These are phyloP conservation scores for Neospermospora avenae DNA, from an alignment of 2,329 filamentous ascomycete genomes.

Conservation along the genomic window DNA sequence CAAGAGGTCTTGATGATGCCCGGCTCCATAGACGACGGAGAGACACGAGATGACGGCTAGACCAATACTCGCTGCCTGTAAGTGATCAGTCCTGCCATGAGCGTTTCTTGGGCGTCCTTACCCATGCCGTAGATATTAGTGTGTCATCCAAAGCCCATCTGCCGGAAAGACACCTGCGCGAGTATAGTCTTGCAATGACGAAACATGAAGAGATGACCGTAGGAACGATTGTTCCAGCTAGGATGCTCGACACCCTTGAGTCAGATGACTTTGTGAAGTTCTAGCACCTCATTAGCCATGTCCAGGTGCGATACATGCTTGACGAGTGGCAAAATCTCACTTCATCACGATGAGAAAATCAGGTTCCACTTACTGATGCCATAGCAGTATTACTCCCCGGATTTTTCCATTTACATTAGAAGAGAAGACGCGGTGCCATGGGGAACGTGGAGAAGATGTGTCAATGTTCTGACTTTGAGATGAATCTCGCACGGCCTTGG, in stretches of 20 bases:
- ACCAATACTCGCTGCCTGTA: conserved; percentile 6
- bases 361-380: neutral
- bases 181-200: conserved; percentile 19
- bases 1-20: conserved; percentile 8
- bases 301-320: neutral
- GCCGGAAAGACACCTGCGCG: conserved; percentile 14
- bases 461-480: neutral
- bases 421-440: neutral
- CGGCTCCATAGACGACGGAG: conserved; percentile 11
- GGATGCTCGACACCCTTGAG: conserved; percentile 10
- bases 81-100: neutral
- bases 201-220: conserved; percentile 18
- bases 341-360: neutral
- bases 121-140: conserved; percentile 20
- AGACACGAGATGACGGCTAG: conserved; percentile 12
- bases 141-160: conserved; percentile 21
- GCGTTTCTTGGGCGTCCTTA: neutral
- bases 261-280: neutral
- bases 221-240: conserved; percentile 18
- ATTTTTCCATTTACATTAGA: neutral
- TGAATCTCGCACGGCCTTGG: neutral
- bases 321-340: neutral
- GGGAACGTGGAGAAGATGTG: neutral
- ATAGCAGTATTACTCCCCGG: neutral
- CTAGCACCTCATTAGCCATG: neutral